Percentiles rank a stretch among this genome's conserved stretches.
phyloP scores from a whole-genome alignment of 495 filamentous ascomycete genomes.

The Lepraria neglecta region DNA sequence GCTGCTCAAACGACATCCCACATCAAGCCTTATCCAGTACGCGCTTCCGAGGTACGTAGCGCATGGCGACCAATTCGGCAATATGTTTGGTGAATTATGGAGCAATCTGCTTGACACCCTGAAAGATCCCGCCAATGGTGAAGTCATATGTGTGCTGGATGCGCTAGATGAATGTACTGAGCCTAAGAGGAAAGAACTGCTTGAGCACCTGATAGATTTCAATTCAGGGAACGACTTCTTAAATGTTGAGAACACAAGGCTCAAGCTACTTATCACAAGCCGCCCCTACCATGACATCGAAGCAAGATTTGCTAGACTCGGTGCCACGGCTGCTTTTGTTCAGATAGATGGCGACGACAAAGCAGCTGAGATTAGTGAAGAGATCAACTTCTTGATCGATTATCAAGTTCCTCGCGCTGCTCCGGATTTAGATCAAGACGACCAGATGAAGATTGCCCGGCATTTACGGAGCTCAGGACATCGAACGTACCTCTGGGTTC shows the following conservation, averaged over 20 bases:
- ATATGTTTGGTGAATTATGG: constrained; percentile 13
- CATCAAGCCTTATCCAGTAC: constrained; percentile 27
- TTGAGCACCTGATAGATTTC: not conserved
- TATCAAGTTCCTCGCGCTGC: constrained; percentile 24
- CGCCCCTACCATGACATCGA: constrained; percentile 39
- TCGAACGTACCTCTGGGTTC: constrained; percentile 45
- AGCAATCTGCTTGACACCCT: not conserved
- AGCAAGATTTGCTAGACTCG: constrained; percentile 23
- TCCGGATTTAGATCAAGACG: constrained; percentile 15
- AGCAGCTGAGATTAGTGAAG: constrained; percentile 32
- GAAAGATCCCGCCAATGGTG: constrained; percentile 25
- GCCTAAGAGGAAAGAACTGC: not conserved
- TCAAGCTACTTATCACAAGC: constrained; percentile 43
- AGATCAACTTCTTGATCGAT: constrained; percentile 38
- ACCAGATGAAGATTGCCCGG: constrained; percentile 28
- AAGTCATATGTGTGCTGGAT: constrained; percentile 42
- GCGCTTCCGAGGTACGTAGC: constrained; percentile 28
- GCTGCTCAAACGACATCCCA: constrained; percentile 31
- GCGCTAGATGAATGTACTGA: constrained; percentile 39
- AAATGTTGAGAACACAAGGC: constrained; percentile 4
- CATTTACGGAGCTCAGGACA: constrained; percentile 33
- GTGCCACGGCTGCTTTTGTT: not conserved
- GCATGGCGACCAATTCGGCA: constrained; percentile 24
- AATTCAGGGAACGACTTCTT: not conserved
- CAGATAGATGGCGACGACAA: constrained; percentile 29